Conservation (phyloP, 2,329 filamentous ascomycete genomes). For the Dissoconium aciculare region DNA sequence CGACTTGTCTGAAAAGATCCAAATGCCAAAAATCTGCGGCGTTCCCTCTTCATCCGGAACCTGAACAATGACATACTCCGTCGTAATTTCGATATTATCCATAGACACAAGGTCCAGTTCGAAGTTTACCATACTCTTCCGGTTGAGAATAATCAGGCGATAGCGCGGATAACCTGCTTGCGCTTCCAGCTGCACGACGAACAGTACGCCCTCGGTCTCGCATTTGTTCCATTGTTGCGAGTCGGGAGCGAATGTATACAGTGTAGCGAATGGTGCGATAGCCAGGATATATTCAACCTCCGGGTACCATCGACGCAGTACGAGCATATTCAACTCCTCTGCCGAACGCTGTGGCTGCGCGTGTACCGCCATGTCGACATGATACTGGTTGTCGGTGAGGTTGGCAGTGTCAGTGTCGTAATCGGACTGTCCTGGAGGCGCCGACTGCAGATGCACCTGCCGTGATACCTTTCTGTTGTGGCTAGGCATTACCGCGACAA, state of each 20-base stretch:
- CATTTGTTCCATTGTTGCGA: slow-evolving; percentile 67
- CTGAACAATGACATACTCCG: slow-evolving; percentile 47
- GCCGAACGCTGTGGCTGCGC: slow-evolving; percentile 44
- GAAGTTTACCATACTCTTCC: slow-evolving; percentile 36
- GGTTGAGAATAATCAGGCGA: slow-evolving; percentile 33
- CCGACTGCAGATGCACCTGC: slow-evolving; percentile 11
- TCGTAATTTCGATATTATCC: slow-evolving; percentile 34
- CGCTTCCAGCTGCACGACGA: slow-evolving; percentile 53
- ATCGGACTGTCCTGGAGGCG: slow-evolving; percentile 27
- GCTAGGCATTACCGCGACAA: no score
- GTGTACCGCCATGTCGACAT: slow-evolving; percentile 2
- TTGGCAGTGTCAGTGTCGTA: slow-evolving; percentile 36
- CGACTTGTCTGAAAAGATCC: slow-evolving; percentile 50
- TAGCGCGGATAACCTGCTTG: slow-evolving; percentile 25
- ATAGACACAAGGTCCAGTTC: slow-evolving; percentile 27
- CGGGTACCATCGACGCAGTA: slow-evolving; percentile 68
- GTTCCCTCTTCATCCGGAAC: slow-evolving; percentile 24
- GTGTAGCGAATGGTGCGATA: slow-evolving; percentile 69
- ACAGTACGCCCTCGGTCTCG: slow-evolving; percentile 74
- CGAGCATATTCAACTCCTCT: slow-evolving; percentile 73
- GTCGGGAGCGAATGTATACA: slow-evolving; percentile 61
- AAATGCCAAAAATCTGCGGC: slow-evolving; percentile 42
- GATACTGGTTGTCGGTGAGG: slow-evolving; percentile 17
- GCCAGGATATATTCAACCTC: slow-evolving; percentile 58
- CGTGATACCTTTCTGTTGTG: no score